Conservation (phyloP, 768 basidiomycete genomes). For the Boletus insuetus region DNA sequence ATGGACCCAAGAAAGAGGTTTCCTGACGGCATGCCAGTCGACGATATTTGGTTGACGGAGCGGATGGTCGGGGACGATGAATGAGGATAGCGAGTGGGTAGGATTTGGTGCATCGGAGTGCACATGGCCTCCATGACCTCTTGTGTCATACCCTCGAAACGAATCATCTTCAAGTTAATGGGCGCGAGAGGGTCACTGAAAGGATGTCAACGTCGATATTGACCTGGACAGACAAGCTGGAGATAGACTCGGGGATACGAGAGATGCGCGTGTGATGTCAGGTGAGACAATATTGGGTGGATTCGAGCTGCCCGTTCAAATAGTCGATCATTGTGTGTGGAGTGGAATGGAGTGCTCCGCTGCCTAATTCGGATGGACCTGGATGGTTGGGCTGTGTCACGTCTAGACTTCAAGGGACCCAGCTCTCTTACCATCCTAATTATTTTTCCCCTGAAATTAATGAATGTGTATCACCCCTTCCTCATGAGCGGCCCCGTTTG, state of each 20-base stretch:
- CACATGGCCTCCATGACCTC: conserved; percentile 84
- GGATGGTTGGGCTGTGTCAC: conserved; percentile 7
- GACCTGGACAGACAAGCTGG: not conserved
- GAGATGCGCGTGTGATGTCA: conserved; percentile 2
- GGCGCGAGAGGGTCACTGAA: not conserved
- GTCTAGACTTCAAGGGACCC: conserved; percentile 15
- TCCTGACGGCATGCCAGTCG: conserved; percentile 34
- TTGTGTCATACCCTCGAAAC: conserved; percentile 70
- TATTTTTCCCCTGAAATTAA: conserved; percentile 1
- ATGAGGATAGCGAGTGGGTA: conserved; percentile 37
- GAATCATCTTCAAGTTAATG: conserved; percentile 52
- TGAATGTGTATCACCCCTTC: too few species aligned
- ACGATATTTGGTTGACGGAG: conserved; percentile 10
- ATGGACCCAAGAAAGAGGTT: conserved; percentile 70
- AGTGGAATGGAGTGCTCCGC: conserved; percentile 16
- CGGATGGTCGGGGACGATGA: conserved; percentile 18
- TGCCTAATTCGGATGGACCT: conserved; percentile 28
- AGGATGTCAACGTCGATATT: not conserved
- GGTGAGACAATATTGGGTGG: conserved; percentile 8
- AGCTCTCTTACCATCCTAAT: not conserved
- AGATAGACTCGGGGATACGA: not conserved
- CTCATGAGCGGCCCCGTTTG: not conserved
- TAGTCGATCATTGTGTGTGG: conserved; percentile 26
- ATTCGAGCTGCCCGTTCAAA: conserved; percentile 18
- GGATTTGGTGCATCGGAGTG: conserved; percentile 78